Conservation (phyloP, 495 filamentous ascomycete species). For the Lepidopterella palustris region DNA sequence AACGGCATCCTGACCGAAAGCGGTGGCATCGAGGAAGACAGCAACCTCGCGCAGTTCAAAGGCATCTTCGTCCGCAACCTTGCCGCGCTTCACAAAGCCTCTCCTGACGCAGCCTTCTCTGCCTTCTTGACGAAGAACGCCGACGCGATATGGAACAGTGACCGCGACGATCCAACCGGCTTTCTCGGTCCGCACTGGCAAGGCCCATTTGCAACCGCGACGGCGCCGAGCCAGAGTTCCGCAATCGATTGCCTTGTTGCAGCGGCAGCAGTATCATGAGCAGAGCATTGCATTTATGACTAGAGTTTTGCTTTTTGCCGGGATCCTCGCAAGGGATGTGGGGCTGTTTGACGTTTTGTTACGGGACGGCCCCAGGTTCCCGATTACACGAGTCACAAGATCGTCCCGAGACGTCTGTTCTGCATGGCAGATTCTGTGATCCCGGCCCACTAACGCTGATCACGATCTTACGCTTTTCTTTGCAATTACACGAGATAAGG, state of each 20-base stretch:
- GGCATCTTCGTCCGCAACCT: constrained; percentile 71
- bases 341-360: neutral
- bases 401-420: too few species aligned
- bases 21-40: constrained; percentile 58
- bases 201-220: constrained; percentile 46
- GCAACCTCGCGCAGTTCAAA: constrained; percentile 66
- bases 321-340: neutral
- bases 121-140: constrained; percentile 56
- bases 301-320: neutral
- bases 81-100: constrained; percentile 47
- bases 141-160: constrained; percentile 59
- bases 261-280: constrained; percentile 42
- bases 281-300: neutral
- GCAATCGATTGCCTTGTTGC: constrained; percentile 66
- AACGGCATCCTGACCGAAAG: constrained; percentile 60
- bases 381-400: too few species aligned
- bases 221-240: constrained; percentile 57
- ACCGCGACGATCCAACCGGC: constrained; percentile 45
- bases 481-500: too few species aligned
- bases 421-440: too few species aligned
- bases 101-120: constrained; percentile 46
- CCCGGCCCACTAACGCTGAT: too few species aligned
- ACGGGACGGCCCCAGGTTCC: too few species aligned
- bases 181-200: constrained; percentile 54
- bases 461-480: too few species aligned